Evolutionary conservation across 345 rosid genomes (phyloP).

Genomic region (Physaria fendleri): DNA sequence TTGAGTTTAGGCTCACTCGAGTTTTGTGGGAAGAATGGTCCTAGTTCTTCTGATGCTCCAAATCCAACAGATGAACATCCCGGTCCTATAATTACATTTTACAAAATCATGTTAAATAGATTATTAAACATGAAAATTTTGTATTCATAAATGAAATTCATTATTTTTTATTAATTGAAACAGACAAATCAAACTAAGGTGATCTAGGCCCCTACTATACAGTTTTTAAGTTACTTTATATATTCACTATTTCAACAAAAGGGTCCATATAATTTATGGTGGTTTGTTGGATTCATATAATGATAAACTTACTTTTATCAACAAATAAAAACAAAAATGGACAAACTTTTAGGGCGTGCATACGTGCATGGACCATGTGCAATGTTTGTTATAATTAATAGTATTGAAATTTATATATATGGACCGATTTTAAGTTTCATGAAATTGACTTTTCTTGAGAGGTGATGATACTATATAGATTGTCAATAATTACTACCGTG

Average conservation of each 20-base stretch:
- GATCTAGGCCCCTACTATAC: background rate
- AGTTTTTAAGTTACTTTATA: background rate
- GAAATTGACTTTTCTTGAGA: conserved; percentile 20
- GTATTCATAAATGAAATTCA: no score
- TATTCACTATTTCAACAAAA: conserved; percentile 3
- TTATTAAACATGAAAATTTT: no score
- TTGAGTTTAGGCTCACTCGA: conserved; percentile 35
- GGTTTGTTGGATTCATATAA: conserved; percentile 15
- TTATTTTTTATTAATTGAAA: background rate
- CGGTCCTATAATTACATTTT: conserved; percentile 47
- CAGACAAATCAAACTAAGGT: conserved; percentile 3
- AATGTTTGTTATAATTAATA: conserved; percentile 16
- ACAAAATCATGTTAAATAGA: no score
- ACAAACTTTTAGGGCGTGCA: conserved; percentile 30
- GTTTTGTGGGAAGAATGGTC: conserved; percentile 72
- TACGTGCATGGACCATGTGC: conserved; percentile 39
- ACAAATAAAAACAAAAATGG: conserved; percentile 2
- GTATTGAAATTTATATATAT: no score
- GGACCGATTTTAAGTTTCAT: conserved; percentile 22
- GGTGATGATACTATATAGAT: background rate
- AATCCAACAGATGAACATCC: conserved; percentile 77
- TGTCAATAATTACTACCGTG: conserved; percentile 22
- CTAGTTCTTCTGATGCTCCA: conserved; percentile 74
- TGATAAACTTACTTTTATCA: conserved; percentile 14
- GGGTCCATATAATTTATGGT: conserved; percentile 21